These are phyloP conservation scores for Phlebiopsis flavidoalba DNA, from an alignment of 768 basidiomycete species.

Conservation along the genomic window DNA sequence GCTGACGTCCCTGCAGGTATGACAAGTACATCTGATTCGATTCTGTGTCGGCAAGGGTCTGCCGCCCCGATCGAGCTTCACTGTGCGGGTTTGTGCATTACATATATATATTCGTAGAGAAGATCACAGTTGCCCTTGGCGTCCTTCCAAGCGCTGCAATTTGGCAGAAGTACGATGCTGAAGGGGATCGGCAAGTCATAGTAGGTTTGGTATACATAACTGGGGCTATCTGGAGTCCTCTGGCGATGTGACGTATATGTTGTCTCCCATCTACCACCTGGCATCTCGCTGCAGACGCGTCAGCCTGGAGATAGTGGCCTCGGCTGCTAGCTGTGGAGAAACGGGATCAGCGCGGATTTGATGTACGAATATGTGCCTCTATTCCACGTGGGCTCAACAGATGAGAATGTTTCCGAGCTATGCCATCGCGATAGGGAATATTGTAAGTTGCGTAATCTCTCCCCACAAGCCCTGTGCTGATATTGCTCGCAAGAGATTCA, in stretches of 20 bases:
- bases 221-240: constrained; percentile 87
- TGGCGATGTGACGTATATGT: constrained; percentile 85
- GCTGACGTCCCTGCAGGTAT: constrained; percentile 41
- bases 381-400: constrained; percentile 42
- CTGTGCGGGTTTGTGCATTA: constrained; percentile 66
- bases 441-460: too few relatives aligned
- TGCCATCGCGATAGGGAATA: constrained; percentile 82
- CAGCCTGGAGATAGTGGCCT: constrained; percentile 72
- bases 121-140: constrained; percentile 68
- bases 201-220: too few relatives aligned
- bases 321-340: constrained; percentile 75
- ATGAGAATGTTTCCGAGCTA: constrained; percentile 59
- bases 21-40: constrained; percentile 61
- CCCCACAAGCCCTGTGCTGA: background rate
- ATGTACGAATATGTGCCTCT: constrained; percentile 78
- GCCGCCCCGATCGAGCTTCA: constrained; percentile 47
- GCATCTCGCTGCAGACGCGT: constrained; percentile 74
- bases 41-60: constrained; percentile 52
- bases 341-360: constrained; percentile 80
- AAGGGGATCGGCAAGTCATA: constrained; percentile 82
- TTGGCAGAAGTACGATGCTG: constrained; percentile 63
- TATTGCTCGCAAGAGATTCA: constrained; percentile 39
- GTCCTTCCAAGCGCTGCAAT: constrained; percentile 56
- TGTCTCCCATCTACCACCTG: constrained; percentile 71
- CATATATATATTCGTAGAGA: constrained; percentile 82